Conservation (phyloP, 345 rosid species). For the Aethionema arabicum region DNA sequence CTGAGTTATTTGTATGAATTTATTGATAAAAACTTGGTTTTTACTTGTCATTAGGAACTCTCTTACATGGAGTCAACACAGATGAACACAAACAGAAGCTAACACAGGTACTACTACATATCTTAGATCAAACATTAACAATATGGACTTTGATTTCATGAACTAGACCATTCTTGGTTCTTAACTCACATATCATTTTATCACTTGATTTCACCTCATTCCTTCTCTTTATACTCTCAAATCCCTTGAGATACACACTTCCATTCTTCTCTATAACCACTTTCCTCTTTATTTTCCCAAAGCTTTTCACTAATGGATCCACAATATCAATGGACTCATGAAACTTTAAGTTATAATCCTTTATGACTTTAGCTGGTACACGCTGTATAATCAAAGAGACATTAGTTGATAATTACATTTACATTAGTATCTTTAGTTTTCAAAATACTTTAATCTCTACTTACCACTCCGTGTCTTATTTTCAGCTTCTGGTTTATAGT, state of each 20-base stretch:
- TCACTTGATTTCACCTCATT: slow-evolving; percentile 12
- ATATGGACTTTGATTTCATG: slow-evolving; percentile 26
- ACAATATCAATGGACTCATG: slow-evolving; percentile 1
- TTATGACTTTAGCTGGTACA: not conserved
- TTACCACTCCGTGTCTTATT: too few relatives aligned
- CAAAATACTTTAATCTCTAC: too few relatives aligned
- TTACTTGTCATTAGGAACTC: too few relatives aligned
- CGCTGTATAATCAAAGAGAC: too few relatives aligned
- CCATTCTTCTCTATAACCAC: slow-evolving; percentile 16
- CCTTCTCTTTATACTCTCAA: slow-evolving; percentile 21
- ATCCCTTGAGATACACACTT: slow-evolving; percentile 20
- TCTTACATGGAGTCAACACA: not conserved
- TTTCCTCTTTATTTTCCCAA: slow-evolving; percentile 11
- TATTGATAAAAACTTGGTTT: not conserved
- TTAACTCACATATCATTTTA: slow-evolving; percentile 22
- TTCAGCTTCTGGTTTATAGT: too few relatives aligned
- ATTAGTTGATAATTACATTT: too few relatives aligned
- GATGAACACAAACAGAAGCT: not conserved
- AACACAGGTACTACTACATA: too few relatives aligned
- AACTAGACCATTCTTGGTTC: slow-evolving; percentile 19
- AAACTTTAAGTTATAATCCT: slow-evolving; percentile 26
- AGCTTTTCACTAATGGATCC: slow-evolving; percentile 10
- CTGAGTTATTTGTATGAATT: slow-evolving; percentile 13
- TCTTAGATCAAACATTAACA: slow-evolving; percentile 4
- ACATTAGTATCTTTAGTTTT: too few relatives aligned